Percentiles rank a stretch among this genome's conserved stretches.
phyloP scores from a whole-genome alignment of 2,329 filamentous ascomycete genomes.

The Podosphaera aphanis region DNA sequence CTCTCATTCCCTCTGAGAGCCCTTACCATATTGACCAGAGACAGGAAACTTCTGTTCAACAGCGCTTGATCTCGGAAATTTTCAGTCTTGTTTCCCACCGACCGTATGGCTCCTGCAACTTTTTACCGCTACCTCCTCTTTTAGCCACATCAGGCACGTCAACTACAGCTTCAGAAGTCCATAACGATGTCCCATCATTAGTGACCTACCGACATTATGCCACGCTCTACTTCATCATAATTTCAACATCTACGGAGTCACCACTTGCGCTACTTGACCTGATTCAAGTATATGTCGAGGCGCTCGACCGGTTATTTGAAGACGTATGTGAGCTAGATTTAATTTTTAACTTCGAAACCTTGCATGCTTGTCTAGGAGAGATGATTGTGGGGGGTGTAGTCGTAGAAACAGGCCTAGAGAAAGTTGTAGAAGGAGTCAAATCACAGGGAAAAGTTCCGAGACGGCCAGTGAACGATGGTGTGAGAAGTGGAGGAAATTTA shows the following conservation, averaged over 20 bases:
- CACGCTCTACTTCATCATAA: conserved; percentile 95
- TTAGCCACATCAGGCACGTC: conserved; percentile 41
- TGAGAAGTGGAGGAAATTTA: conserved; percentile 25
- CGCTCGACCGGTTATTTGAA: conserved; percentile 83
- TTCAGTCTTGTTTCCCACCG: conserved; percentile 88
- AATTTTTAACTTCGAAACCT: conserved; percentile 96
- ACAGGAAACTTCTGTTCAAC: conserved; percentile 90
- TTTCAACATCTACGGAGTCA: conserved; percentile 86
- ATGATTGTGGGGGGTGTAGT: conserved; percentile 94
- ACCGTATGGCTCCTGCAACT: conserved; percentile 84
- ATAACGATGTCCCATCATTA: conserved; percentile 78
- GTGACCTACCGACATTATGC: conserved; percentile 97
- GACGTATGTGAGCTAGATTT: conserved; percentile 94
- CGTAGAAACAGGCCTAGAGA: conserved; percentile 72
- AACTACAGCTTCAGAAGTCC: conserved; percentile 32
- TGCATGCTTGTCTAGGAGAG: conserved; percentile 75
- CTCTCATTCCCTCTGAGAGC: neutral
- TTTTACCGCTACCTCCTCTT: conserved; percentile 56
- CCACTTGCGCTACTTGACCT: conserved; percentile 86
- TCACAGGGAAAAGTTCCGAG: conserved; percentile 58
- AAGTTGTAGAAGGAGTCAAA: conserved; percentile 66
- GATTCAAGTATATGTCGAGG: conserved; percentile 95
- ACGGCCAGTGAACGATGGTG: conserved; percentile 49
- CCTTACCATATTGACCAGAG: conserved; percentile 3
- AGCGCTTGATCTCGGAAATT: conserved; percentile 90